These are phyloP conservation scores for Exophiala viscosa DNA, from an alignment of 2,329 filamentous ascomycete genomes.

Conservation along the genomic window DNA sequence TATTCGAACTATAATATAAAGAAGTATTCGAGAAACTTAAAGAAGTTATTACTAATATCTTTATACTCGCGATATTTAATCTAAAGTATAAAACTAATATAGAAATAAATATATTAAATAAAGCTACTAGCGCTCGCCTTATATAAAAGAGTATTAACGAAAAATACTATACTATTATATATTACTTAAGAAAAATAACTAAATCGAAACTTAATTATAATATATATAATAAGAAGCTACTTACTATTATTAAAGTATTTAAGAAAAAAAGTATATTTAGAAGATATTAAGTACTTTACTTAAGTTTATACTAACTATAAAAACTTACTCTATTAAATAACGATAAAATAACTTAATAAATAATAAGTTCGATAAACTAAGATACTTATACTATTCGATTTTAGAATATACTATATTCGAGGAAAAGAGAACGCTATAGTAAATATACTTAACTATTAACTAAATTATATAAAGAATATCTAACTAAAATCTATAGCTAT, in stretches of 20 bases:
- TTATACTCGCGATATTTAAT: constrained; percentile 20
- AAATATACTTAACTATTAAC: constrained; percentile 6
- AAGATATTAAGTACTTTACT: constrained; percentile 19
- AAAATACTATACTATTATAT: constrained; percentile 3
- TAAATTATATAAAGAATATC: constrained; percentile 13
- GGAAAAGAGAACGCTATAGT: constrained; percentile 12
- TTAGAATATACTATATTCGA: constrained; percentile 17
- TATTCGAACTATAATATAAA: too few relatives aligned
- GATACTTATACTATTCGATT: constrained; percentile 12
- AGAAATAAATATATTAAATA: constrained; percentile 17
- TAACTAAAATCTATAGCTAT: background rate
- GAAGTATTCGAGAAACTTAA: too few relatives aligned
- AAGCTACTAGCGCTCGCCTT: constrained; percentile 5
- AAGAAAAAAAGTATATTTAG: constrained; percentile 8
- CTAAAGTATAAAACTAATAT: constrained; percentile 6
- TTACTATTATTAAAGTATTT: constrained; percentile 1
- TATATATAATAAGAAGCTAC: too few relatives aligned
- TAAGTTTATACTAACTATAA: constrained; percentile 22
- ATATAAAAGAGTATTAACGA: constrained; percentile 7
- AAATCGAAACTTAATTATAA: constrained; percentile 3
- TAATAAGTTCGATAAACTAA: constrained; percentile 10
- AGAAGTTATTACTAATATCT: too few relatives aligned
- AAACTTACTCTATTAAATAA: constrained; percentile 23
- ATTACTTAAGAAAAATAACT: background rate
- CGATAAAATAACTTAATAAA: too few relatives aligned